phyloP scores from a whole-genome alignment of 345 rosid species.

The Pseudoturritis turrita region DNA sequence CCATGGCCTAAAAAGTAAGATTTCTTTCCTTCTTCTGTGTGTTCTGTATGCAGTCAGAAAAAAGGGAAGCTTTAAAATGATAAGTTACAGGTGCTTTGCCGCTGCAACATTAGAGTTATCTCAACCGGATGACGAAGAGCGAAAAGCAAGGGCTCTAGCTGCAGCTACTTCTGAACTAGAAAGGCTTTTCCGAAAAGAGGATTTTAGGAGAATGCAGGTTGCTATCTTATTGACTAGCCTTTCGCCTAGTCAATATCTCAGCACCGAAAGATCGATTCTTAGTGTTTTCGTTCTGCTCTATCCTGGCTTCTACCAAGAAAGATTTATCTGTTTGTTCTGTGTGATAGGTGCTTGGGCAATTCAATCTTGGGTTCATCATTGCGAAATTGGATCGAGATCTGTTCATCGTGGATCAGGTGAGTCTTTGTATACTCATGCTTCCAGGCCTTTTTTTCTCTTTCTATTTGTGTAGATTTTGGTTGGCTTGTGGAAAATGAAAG shows the following conservation, averaged over 20 bases:
- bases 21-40: slow-evolving; percentile 4
- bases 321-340: background rate
- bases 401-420: slow-evolving; percentile 97
- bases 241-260: background rate
- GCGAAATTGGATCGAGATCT: slow-evolving; percentile 86
- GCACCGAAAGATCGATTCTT: background rate
- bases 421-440: slow-evolving; percentile 15
- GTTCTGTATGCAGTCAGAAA: slow-evolving; percentile 1
- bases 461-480: background rate
- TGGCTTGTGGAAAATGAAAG: background rate
- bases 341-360: slow-evolving; percentile 85
- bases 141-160: slow-evolving; percentile 69
- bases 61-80: slow-evolving; percentile 4
- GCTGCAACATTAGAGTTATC: slow-evolving; percentile 89
- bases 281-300: background rate
- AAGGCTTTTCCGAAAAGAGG: slow-evolving; percentile 80
- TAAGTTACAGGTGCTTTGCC: slow-evolving; percentile 54
- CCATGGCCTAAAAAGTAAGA: slow-evolving; percentile 38
- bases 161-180: slow-evolving; percentile 91
- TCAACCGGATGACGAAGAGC: slow-evolving; percentile 78
- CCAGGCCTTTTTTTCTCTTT: slow-evolving; percentile 3
- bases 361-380: slow-evolving; percentile 95
- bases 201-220: slow-evolving; percentile 91
- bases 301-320: background rate
- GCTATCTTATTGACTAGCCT: background rate